Evolutionary conservation across 148 eudicot species (phyloP), one percentile per base, ranked within the genome.

Genomic region (Rhododendron molle): DNA sequence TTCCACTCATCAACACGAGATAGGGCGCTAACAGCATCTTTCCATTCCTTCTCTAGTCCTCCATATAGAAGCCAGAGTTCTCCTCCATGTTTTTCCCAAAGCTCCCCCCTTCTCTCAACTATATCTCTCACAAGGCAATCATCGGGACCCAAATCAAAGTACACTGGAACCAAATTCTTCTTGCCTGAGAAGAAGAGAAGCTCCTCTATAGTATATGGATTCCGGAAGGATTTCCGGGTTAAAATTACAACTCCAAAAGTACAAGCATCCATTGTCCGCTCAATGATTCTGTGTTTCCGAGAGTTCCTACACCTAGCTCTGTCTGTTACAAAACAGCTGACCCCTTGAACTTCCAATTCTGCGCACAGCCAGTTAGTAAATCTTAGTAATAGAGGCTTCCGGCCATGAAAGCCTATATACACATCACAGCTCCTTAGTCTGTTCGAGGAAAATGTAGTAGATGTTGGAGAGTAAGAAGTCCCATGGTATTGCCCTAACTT

Each of bases 41-140:
- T 97, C 99, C 99, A 97, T 87, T 95, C 99, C 88, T 93, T 92
- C 90, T 97, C 99, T 47, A 95, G 83, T 81, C 99, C 99, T 65
- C 96, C 99, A 83, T 95, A 97, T 7, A 89, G 58, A 81, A 90
- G 92, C 98, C 98, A 95, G 11, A 95, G 87, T 72, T 94, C 95
- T 43, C 98, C 98, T 83, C 98, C 98, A 50, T 90, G 86, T 84
- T 89, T 91, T 78, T 94, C 98, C 98, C 98, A 95, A 6, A 87
- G 71, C 78, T 90, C 98, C 20, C 99, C 98, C 80, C 96, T 89
- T 87, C 86, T 93, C 92, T 97, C 98, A 18, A 95, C 88, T 28
- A 95, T 93, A 87, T 95, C 98, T 85, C 99, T 89, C 40, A 94
- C 98, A 56, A 93, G 96, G 85, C 99, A 97, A 87, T 97, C 98